Conservation (phyloP, 495 filamentous ascomycete genomes). For the Xylaria nigripes region DNA sequence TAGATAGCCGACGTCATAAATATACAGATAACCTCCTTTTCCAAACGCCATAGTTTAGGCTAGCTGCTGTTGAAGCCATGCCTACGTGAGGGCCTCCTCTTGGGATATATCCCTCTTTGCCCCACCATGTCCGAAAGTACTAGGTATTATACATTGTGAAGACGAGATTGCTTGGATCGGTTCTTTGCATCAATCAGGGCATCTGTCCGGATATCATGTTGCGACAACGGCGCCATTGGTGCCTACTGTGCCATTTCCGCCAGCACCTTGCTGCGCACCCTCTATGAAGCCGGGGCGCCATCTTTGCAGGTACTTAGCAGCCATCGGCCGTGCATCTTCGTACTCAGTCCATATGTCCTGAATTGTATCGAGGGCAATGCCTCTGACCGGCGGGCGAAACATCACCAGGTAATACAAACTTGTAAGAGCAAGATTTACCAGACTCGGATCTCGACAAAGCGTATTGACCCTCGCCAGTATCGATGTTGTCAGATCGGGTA, state of each 20-base stretch:
- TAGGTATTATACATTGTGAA: slow-evolving; percentile 11
- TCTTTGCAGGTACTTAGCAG: slow-evolving; percentile 45
- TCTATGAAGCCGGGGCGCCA: slow-evolving; percentile 46
- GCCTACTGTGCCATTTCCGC: slow-evolving; percentile 2
- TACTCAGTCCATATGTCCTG: slow-evolving; percentile 81
- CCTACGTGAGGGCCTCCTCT: neutral
- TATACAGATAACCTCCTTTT: neutral
- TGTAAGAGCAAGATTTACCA: slow-evolving; percentile 40
- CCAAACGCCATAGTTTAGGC: slow-evolving; percentile 6
- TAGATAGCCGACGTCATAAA: neutral
- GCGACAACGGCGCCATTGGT: slow-evolving; percentile 4
- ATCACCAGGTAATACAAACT: slow-evolving; percentile 66
- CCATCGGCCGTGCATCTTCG: slow-evolving; percentile 46
- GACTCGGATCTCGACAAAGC: slow-evolving; percentile 82
- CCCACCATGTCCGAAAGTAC: neutral
- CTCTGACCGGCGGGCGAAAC: slow-evolving; percentile 74
- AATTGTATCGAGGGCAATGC: slow-evolving; percentile 71
- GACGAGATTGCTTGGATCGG: neutral
- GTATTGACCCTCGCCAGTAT: slow-evolving; percentile 68
- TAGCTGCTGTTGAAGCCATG: neutral
- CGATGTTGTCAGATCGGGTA: slow-evolving; percentile 64
- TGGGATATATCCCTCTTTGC: neutral
- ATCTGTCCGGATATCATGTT: slow-evolving; percentile 1
- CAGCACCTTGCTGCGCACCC: slow-evolving; percentile 18
- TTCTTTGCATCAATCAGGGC: neutral